Evolutionary conservation across 495 filamentous ascomycete species (phyloP).

Genomic region (Daldinia grandis): DNA sequence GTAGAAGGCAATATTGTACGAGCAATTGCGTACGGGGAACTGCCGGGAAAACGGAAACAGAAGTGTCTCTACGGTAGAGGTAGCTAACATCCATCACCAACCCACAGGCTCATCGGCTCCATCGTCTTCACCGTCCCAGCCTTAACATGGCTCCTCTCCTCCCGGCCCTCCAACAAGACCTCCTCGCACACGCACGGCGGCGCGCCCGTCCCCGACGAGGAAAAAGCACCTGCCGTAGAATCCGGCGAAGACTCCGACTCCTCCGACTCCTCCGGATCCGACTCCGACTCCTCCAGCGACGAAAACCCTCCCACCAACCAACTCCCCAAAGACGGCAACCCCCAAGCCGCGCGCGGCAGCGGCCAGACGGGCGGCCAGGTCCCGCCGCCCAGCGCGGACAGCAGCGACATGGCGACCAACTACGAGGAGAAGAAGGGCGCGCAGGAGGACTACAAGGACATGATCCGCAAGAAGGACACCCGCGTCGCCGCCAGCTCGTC

Average conservation of each 20-base stretch:
- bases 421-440: slow-evolving; percentile 32
- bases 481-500: slow-evolving; percentile 22
- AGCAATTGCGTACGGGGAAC: background rate
- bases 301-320: slow-evolving; percentile 1
- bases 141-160: slow-evolving; percentile 19
- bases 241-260: background rate
- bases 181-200: slow-evolving; percentile 10
- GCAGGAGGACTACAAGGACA: slow-evolving; percentile 39
- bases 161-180: background rate
- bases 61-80: background rate
- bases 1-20: background rate
- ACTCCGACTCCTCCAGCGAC: background rate
- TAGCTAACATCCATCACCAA: slow-evolving; percentile 3
- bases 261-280: background rate
- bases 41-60: background rate
- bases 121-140: slow-evolving; percentile 31
- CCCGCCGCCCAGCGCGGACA: slow-evolving; percentile 40
- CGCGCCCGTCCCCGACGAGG: slow-evolving; percentile 3
- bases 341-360: background rate
- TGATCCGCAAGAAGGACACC: slow-evolving; percentile 34
- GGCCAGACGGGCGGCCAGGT: slow-evolving; percentile 24
- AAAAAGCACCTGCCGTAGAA: slow-evolving; percentile 22
- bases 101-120: slow-evolving; percentile 37
- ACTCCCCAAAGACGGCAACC: background rate
- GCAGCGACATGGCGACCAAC: slow-evolving; percentile 17